Percentiles rank a stretch among this genome's conserved stretches.
These are phyloP conservation scores for Aspergillus olivimuriae DNA, from an alignment of 495 filamentous ascomycete species.

Conservation along the genomic window DNA sequence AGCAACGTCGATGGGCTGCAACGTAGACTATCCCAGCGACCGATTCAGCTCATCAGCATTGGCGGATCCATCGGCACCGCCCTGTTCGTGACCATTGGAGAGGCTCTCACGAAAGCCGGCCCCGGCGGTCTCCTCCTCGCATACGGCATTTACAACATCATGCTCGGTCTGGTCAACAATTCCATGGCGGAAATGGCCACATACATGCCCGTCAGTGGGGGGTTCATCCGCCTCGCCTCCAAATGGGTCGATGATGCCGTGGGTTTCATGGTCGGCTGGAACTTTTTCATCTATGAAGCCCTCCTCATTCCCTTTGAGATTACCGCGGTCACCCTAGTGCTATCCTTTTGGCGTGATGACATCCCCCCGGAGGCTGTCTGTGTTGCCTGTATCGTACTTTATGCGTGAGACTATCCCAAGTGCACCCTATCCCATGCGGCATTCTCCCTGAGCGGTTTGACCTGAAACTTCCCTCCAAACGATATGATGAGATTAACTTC, in stretches of 20 bases:
- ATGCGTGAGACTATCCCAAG: slow-evolving; percentile 9
- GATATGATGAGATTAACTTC: not conserved
- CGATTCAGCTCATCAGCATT: slow-evolving; percentile 23
- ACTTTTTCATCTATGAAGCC: slow-evolving; percentile 60
- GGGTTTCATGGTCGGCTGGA: slow-evolving; percentile 49
- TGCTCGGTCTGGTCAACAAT: slow-evolving; percentile 29
- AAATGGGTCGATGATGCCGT: slow-evolving; percentile 47
- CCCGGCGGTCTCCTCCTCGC: not conserved
- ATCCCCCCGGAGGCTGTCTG: slow-evolving; percentile 56
- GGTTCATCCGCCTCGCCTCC: slow-evolving; percentile 40
- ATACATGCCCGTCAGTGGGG: slow-evolving; percentile 47
- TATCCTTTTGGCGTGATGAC: slow-evolving; percentile 60
- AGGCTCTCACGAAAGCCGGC: not conserved
- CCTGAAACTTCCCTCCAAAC: too few relatives aligned
- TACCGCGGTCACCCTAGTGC: slow-evolving; percentile 58
- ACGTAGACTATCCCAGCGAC: slow-evolving; percentile 1
- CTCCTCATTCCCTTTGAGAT: slow-evolving; percentile 67
- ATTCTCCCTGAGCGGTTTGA: too few relatives aligned
- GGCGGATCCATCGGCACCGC: slow-evolving; percentile 29
- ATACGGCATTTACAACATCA: slow-evolving; percentile 18
- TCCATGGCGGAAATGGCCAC: slow-evolving; percentile 39
- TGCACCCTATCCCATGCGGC: not conserved
- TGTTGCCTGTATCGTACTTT: slow-evolving; percentile 46
- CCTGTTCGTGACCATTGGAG: slow-evolving; percentile 22
- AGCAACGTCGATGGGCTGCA: not conserved